Percentiles rank a stretch among this genome's conserved stretches.
phyloP scores from a whole-genome alignment of 768 basidiomycete genomes.

The Chalciporus chontae region DNA sequence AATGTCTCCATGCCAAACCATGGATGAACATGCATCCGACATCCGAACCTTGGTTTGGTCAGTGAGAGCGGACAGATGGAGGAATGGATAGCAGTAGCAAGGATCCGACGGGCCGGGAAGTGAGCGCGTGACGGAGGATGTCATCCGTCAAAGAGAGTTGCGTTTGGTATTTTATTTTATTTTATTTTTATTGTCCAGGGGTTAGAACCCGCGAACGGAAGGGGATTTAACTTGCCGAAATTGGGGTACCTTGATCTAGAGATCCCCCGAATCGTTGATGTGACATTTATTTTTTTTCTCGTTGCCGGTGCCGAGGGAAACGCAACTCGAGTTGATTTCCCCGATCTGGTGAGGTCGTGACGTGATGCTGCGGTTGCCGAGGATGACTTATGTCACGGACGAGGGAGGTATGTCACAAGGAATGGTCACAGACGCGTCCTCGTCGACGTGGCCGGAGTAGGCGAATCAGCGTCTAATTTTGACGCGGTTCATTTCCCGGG shows the following conservation, averaged over 20 bases:
- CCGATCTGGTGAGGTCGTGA: slow-evolving; percentile 34
- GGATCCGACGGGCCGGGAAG: not conserved
- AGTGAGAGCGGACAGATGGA: not conserved
- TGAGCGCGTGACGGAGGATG: slow-evolving; percentile 3
- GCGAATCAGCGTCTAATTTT: slow-evolving; percentile 23
- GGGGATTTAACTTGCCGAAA: not conserved
- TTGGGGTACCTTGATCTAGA: slow-evolving; percentile 33
- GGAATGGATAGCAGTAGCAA: not conserved
- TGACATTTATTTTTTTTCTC: not conserved
- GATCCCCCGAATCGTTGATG: slow-evolving; percentile 23
- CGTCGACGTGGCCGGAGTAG: slow-evolving; percentile 34
- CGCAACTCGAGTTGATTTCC: slow-evolving; percentile 30
- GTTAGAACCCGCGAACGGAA: not conserved
- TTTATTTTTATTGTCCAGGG: not conserved
- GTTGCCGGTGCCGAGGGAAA: slow-evolving; percentile 43
- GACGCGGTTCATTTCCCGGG: slow-evolving; percentile 28
- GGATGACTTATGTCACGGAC: slow-evolving; percentile 29
- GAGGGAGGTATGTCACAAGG: slow-evolving; percentile 24
- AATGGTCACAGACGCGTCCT: slow-evolving; percentile 30
- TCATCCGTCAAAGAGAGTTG: not conserved
- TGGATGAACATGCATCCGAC: slow-evolving; percentile 7
- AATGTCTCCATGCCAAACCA: slow-evolving; percentile 14
- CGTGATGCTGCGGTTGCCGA: slow-evolving; percentile 32
- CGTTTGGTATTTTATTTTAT: not conserved
- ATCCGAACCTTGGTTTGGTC: not conserved